Conservation (phyloP, 169 alveolate species). For the Cryptosporidium parvum region DNA sequence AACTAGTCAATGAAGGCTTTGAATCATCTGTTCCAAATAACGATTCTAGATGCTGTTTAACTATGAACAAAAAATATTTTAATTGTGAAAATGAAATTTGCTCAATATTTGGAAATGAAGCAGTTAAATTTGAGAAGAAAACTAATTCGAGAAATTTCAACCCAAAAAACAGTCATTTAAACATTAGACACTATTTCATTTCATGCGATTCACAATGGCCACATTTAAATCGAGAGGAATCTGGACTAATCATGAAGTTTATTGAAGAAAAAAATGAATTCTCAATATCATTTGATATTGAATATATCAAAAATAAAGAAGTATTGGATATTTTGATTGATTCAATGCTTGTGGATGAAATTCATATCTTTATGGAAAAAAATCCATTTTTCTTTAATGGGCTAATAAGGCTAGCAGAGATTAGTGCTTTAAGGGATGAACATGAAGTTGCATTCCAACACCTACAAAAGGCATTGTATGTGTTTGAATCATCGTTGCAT, state of each 20-base stretch:
- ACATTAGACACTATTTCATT: constrained; percentile 49
- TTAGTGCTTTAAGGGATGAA: constrained; percentile 42
- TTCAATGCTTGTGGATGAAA: constrained; percentile 35
- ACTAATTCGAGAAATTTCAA: background rate
- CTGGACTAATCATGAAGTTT: constrained; percentile 55
- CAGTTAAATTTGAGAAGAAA: background rate
- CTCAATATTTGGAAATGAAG: constrained; percentile 48
- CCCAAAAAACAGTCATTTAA: constrained; percentile 19
- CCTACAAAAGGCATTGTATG: constrained; percentile 64
- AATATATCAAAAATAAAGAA: constrained; percentile 58
- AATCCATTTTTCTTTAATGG: constrained; percentile 71
- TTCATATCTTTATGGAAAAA: constrained; percentile 42
- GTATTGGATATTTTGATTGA: constrained; percentile 25
- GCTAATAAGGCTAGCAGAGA: constrained; percentile 43
- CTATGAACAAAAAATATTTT: constrained; percentile 42
- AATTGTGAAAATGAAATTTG: constrained; percentile 66
- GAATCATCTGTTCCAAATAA: background rate
- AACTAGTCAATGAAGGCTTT: background rate
- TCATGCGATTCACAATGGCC: constrained; percentile 54
- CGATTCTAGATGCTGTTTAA: constrained; percentile 10
- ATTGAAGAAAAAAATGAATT: constrained; percentile 65
- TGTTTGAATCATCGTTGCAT: constrained; percentile 67
- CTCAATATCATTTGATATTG: constrained; percentile 53
- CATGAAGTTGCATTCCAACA: constrained; percentile 37
- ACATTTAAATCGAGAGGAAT: constrained; percentile 51